These are phyloP conservation scores for Lojkania enalia DNA, from an alignment of 2,329 filamentous ascomycete genomes.

Conservation along the genomic window DNA sequence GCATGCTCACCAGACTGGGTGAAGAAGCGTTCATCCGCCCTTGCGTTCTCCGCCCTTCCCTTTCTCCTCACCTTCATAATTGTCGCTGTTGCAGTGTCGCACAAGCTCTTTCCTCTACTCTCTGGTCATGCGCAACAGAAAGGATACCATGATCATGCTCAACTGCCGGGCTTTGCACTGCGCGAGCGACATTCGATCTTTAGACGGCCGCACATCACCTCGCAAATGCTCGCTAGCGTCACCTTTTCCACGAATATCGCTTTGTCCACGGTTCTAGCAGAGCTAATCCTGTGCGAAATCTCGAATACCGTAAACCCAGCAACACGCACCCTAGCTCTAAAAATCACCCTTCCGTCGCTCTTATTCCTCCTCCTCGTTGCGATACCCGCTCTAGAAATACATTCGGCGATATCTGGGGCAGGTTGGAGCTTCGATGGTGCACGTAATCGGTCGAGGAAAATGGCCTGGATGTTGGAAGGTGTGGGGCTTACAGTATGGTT, in stretches of 20 bases:
- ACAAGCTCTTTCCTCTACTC: slow-evolving; percentile 73
- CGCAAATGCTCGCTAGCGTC: slow-evolving; percentile 56
- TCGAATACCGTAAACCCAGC: slow-evolving; percentile 70
- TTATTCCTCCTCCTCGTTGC: slow-evolving; percentile 72
- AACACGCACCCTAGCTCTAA: slow-evolving; percentile 69
- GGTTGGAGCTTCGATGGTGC: slow-evolving; percentile 67
- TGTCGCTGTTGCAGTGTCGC: slow-evolving; percentile 65
- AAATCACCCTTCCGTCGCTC: slow-evolving; percentile 69
- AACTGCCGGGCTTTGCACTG: slow-evolving; percentile 52
- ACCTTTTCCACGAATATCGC: slow-evolving; percentile 78
- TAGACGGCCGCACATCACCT: slow-evolving; percentile 44
- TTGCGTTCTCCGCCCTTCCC: slow-evolving; percentile 66
- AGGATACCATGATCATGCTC: slow-evolving; percentile 64
- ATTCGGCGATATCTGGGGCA: slow-evolving; percentile 60
- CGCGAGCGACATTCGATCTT: slow-evolving; percentile 29
- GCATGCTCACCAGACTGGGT: slow-evolving; percentile 60
- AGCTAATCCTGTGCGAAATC: slow-evolving; percentile 83
- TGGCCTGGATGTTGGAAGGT: slow-evolving; percentile 67
- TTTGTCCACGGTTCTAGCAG: slow-evolving; percentile 74
- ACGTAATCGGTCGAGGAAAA: slow-evolving; percentile 59
- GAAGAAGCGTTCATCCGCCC: slow-evolving; percentile 50
- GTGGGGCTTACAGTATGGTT: slow-evolving; percentile 70
- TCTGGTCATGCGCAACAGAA: slow-evolving; percentile 61
- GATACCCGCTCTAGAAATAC: slow-evolving; percentile 78
- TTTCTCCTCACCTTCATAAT: slow-evolving; percentile 71